Percentiles rank a stretch among this genome's conserved stretches.
phyloP scores from a whole-genome alignment of 441 rosid genomes.

The Eutrema salsugineum region DNA sequence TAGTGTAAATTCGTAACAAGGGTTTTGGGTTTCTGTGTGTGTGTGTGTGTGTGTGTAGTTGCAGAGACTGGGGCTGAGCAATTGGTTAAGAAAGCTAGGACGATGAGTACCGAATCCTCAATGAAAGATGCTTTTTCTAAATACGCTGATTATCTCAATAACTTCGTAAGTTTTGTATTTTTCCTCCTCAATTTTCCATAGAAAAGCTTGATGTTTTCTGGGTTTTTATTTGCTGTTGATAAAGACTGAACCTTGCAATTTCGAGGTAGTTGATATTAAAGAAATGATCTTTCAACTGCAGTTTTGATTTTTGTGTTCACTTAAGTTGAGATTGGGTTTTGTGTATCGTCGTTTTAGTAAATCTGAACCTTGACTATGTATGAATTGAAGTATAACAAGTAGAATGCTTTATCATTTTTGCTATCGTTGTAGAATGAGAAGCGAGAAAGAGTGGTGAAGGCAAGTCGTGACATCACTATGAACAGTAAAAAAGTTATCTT shows the following conservation, averaged over 20 bases:
- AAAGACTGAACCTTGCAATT: not conserved
- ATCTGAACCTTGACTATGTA: not conserved
- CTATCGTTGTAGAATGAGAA: conserved; percentile 64
- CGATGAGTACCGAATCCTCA: conserved; percentile 48
- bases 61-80: conserved; percentile 41
- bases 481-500: conserved; percentile 94
- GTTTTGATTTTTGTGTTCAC: not conserved
- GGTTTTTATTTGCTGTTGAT: not conserved
- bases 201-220: not conserved
- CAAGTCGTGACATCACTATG: conserved; percentile 88
- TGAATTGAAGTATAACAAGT: not conserved
- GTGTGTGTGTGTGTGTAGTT: conserved; percentile 6
- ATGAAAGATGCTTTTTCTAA: conserved; percentile 54
- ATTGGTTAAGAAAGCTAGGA: conserved; percentile 41
- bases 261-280: not conserved
- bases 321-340: too few species aligned
- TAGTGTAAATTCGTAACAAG: not conserved
- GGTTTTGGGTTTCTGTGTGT: not conserved
- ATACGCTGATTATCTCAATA: conserved; percentile 66
- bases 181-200: not conserved
- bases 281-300: not conserved
- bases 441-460: conserved; percentile 92
- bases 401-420: not conserved
- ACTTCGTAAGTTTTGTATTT: conserved; percentile 42
- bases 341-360: not conserved